These are phyloP conservation scores for Paecilomyces formosus DNA, from an alignment of 2,329 filamentous ascomycete species.

Conservation along the genomic window DNA sequence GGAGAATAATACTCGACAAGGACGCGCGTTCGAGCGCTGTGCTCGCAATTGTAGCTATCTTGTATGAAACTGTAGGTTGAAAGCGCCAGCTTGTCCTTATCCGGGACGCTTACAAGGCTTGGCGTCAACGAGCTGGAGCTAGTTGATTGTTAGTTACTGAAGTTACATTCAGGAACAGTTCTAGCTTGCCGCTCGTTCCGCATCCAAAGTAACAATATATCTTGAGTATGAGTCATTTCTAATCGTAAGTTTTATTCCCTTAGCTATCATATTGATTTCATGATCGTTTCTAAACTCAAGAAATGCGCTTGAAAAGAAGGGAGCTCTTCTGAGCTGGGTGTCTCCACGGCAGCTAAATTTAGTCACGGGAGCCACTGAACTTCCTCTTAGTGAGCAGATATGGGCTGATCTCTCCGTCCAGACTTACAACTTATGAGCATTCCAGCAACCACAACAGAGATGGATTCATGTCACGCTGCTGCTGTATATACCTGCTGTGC, in stretches of 20 bases:
- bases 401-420: neutral
- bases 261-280: neutral
- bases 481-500: no score
- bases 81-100: conserved; percentile 3
- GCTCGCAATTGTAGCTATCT: neutral
- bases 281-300: neutral
- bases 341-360: neutral
- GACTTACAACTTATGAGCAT: neutral
- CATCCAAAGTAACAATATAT: neutral
- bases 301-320: neutral
- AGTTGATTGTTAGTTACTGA: neutral
- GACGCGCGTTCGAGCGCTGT: neutral
- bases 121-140: neutral
- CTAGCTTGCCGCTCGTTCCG: neutral
- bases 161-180: neutral
- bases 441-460: neutral
- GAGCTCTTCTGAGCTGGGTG: neutral
- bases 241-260: neutral
- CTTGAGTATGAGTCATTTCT: neutral
- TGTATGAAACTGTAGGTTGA: neutral
- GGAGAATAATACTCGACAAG: neutral
- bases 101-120: neutral
- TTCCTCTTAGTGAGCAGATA: neutral
- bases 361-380: neutral
- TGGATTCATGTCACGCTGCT: neutral